These are phyloP conservation scores for Pilobolus umbonatus DNA, from an alignment of 192 early-diverging fungal genomes.

Conservation along the genomic window DNA sequence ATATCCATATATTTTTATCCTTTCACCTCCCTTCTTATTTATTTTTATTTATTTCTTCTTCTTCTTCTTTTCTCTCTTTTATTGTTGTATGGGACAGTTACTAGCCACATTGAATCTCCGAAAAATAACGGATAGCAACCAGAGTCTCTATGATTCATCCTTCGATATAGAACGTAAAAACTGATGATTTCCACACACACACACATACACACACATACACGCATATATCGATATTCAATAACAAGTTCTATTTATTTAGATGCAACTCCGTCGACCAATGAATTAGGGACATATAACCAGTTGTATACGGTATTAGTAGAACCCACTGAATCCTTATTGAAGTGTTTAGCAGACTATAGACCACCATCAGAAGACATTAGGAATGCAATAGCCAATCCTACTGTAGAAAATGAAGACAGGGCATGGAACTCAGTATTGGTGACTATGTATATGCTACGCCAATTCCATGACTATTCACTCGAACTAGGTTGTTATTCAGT, in stretches of 20 bases:
- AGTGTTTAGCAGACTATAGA: constrained; percentile 51
- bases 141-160: background rate
- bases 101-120: constrained; percentile 35
- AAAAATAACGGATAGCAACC: constrained; percentile 17
- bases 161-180: constrained; percentile 3
- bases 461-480: constrained; percentile 74
- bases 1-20: constrained; percentile 1
- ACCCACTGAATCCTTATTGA: constrained; percentile 45
- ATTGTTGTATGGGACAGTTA: constrained; percentile 34
- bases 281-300: constrained; percentile 50
- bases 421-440: constrained; percentile 83
- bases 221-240: too few species aligned
- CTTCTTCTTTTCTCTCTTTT: background rate
- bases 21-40: background rate
- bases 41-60: constrained; percentile 10
- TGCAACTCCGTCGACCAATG: constrained; percentile 55
- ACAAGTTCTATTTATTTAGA: constrained; percentile 23
- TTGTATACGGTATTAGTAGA: constrained; percentile 43
- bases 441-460: constrained; percentile 65
- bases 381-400: constrained; percentile 77
- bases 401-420: constrained; percentile 74
- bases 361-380: constrained; percentile 69
- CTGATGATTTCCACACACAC: background rate
- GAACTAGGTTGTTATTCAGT: constrained; percentile 50
- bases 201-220: background rate